Evolutionary conservation across 441 rosid species (phyloP).

Genomic region (Euphorbia corollata): DNA sequence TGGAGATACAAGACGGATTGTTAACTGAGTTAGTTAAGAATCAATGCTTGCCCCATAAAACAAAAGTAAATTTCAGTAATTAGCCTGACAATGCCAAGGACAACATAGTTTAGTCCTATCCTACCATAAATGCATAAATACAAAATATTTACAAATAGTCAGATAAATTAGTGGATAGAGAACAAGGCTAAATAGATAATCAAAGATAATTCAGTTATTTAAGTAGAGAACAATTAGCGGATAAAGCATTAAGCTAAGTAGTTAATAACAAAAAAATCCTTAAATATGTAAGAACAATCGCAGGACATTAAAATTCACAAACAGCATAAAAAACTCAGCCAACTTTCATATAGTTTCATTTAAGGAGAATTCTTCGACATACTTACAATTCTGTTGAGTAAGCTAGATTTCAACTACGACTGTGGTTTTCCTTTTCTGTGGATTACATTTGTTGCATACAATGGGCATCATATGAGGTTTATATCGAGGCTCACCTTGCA

Average conservation of each 20-base stretch:
- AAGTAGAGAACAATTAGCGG: too few species aligned
- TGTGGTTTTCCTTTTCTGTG: too few species aligned
- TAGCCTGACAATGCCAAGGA: conserved; percentile 24
- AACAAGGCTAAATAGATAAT: background rate
- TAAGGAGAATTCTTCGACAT: too few species aligned
- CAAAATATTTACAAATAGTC: conserved; percentile 7
- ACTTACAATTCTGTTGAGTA: too few species aligned
- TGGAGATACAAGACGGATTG: conserved; percentile 48
- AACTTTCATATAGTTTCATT: too few species aligned
- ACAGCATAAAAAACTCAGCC: background rate
- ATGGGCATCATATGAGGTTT: too few species aligned
- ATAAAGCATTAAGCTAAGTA: too few species aligned
- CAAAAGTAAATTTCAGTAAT: conserved; percentile 28
- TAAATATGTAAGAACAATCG: background rate
- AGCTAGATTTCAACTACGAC: too few species aligned
- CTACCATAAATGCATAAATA: conserved; percentile 12
- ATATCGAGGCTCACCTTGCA: too few species aligned
- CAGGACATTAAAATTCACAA: conserved; percentile 6
- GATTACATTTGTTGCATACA: too few species aligned
- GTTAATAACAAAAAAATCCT: too few species aligned
- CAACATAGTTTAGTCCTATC: conserved; percentile 14
- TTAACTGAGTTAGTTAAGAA: conserved; percentile 53
- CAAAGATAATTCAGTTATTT: background rate
- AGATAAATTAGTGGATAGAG: conserved; percentile 13
- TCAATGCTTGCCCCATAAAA: conserved; percentile 33